Evolutionary conservation across 192 early-diverging fungal species (phyloP), one percentile per base, ranked within the genome.

Genomic region (Powellomyces hirtus): DNA sequence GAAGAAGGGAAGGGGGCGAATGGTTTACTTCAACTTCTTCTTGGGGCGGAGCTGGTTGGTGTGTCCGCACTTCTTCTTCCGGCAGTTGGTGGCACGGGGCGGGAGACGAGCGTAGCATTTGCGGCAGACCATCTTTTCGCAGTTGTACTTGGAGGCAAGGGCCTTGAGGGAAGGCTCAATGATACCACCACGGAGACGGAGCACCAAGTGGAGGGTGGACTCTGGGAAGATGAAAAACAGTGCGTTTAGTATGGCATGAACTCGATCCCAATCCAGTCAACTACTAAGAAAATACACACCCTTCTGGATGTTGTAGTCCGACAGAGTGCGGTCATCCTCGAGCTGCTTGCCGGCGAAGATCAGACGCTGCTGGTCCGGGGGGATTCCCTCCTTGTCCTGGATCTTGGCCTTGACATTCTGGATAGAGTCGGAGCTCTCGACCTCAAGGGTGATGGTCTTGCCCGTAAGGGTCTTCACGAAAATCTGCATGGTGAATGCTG

Each of bases 261-360:
- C 46, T 10, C 2, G 2, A 0, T 5, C 14, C 31, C 0, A 56
- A 22, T 20, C 0, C 20, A 13, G 36, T 1, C 18, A 27, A 29
- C 1, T 38, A 35, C 2, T 24, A 4, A 44, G 18, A 91, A 10
- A 37, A 30, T 22, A 56, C 65, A 22, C 16, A 67, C 65, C 67
- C 93, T 99, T 99, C 89, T 97, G 95, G 84, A 99, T 99, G 93
- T 98, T 99, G 89, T 99, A 98, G 89, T 98, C 97, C 64, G 94
- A 91, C 27, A 99, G 89, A 49, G 90, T 91, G 75, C 95, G 92
- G 75, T 91, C 95, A 82, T 99, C 97, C 86, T 99, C 97, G 74
- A 99, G 91, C 86, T 99, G 97, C 90, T 99, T 99, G 72, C 97
- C 97, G 79, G 97, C 97, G 80, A 98, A 97, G 76, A 98, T 98